Percentiles rank a stretch among this genome's conserved stretches.
Conservation (phyloP, 1,284 basidiomycete species). For the Marasmius tenuissimus region DNA sequence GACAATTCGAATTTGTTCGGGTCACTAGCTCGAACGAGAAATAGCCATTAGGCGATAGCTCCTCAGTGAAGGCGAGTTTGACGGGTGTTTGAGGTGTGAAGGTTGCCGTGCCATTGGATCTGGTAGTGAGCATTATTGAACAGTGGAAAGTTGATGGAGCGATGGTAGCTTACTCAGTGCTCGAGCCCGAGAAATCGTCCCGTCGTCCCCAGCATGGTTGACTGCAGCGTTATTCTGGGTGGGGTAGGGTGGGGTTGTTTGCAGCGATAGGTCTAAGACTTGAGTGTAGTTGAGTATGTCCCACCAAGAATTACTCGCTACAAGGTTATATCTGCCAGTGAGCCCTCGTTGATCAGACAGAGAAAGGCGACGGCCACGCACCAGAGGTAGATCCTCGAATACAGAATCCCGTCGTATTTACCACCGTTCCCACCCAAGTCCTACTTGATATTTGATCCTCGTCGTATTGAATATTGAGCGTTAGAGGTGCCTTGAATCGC, state of each 20-base stretch:
- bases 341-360: too few relatives aligned
- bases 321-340: not conserved
- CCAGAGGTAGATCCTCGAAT: too few relatives aligned
- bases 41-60: slow-evolving; percentile 63
- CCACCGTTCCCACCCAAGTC: too few relatives aligned
- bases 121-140: slow-evolving; percentile 15
- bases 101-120: slow-evolving; percentile 45
- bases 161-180: not conserved
- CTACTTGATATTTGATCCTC: too few relatives aligned
- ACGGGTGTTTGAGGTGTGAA: slow-evolving; percentile 37
- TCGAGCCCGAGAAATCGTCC: slow-evolving; percentile 48
- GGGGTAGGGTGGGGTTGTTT: slow-evolving; percentile 50
- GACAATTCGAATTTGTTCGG: slow-evolving; percentile 51
- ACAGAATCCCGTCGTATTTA: too few relatives aligned
- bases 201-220: slow-evolving; percentile 56
- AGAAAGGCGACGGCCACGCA: too few relatives aligned
- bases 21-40: slow-evolving; percentile 53
- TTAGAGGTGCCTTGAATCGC: too few relatives aligned
- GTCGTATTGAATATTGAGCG: too few relatives aligned
- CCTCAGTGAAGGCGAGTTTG: slow-evolving; percentile 47
- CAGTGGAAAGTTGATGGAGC: not conserved
- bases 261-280: slow-evolving; percentile 21
- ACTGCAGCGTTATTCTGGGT: slow-evolving; percentile 33
- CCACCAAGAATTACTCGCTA: slow-evolving; percentile 48
- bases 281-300: slow-evolving; percentile 29